A percentile compares a stretch with the other conserved stretches of the same genome.
phyloP scores from a whole-genome alignment of 805 yeast genomes.

The Dipodascus geniculatus region DNA sequence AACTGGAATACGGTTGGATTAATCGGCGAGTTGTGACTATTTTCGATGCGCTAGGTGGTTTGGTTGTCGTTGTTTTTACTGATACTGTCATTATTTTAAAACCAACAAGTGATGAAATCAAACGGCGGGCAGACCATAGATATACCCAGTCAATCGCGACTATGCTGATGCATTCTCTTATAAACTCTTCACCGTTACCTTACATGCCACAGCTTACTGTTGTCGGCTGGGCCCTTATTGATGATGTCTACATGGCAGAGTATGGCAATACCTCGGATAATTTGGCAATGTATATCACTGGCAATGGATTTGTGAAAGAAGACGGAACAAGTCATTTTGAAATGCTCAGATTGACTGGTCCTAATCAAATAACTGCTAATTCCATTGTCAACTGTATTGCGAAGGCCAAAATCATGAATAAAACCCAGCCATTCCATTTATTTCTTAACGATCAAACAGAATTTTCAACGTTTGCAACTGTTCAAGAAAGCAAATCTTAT shows the following conservation, averaged over 20 bases:
- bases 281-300: conserved; percentile 23
- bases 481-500: conserved; percentile 28
- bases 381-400: conserved; percentile 46
- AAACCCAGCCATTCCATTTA: conserved; percentile 77
- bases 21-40: conserved; percentile 77
- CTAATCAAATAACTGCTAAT: conserved; percentile 19
- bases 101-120: conserved; percentile 35
- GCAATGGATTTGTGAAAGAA: conserved; percentile 14
- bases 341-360: conserved; percentile 17
- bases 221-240: conserved; percentile 51
- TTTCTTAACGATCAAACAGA: conserved; percentile 38
- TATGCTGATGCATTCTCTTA: conserved; percentile 77
- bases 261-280: conserved; percentile 24
- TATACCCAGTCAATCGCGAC: conserved; percentile 53
- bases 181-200: conserved; percentile 67
- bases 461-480: conserved; percentile 23
- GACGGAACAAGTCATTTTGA: conserved; percentile 11
- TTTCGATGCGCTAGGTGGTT: conserved; percentile 37
- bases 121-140: conserved; percentile 24
- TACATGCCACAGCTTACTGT: conserved; percentile 59
- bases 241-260: conserved; percentile 40
- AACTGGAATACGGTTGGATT: conserved; percentile 80
- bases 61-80: conserved; percentile 65
- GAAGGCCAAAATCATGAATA: conserved; percentile 62
- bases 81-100: conserved; percentile 59